Base-by-base conservation (phyloP, 176 grass and related monocot species). In the Musa schizocarpa region DNA sequence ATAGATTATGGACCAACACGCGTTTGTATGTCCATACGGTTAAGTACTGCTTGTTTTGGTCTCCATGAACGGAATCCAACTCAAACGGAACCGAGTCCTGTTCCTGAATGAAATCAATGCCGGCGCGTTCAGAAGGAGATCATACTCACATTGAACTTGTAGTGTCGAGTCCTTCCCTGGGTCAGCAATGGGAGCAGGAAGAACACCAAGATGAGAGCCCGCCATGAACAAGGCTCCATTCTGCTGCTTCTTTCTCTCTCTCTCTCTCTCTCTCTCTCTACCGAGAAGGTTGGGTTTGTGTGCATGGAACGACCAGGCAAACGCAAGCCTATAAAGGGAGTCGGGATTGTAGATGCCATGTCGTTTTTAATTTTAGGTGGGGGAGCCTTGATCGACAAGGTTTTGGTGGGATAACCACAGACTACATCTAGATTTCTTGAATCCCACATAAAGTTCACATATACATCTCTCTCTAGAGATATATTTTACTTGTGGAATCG, bases 91-190 rank as follows among this genome's bases (percentile, higher is more conserved):
- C 17, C 11, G 11, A 58, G 55, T 58, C 13, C 11, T 17, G 55
- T 14, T 14, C 11, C 55, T 17, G 3, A 25, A n/a, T 26, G 26
- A 29, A 9, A 77, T 26, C 16, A 1, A 49, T 50, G 22, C 55
- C 16, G 19, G 64, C 54, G 11, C 9, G 21, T n/a, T 34, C 17
- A 52, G 27, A 20, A 52, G 27, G 16, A 24, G 29, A 52, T 63
- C 58, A 19, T 53, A 77, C 86, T 81, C 59, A 96, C 89, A 54
- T 96, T 77, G 71, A 96, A 96, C 23, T 92, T 88, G 74, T 89
- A 92, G 58, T 85, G 81, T 50, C 89, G 80, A 2, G 80, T 92
- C 62, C 79, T 86, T 62, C 72, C 86, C 65, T 87, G 77, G 9
- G 77, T 64, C 19, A 68, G 24, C 11, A 17, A 8, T 0, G 65